These are phyloP conservation scores for Tremellales sp. DNA, from an alignment of 1,284 basidiomycete species.

Conservation along the genomic window DNA sequence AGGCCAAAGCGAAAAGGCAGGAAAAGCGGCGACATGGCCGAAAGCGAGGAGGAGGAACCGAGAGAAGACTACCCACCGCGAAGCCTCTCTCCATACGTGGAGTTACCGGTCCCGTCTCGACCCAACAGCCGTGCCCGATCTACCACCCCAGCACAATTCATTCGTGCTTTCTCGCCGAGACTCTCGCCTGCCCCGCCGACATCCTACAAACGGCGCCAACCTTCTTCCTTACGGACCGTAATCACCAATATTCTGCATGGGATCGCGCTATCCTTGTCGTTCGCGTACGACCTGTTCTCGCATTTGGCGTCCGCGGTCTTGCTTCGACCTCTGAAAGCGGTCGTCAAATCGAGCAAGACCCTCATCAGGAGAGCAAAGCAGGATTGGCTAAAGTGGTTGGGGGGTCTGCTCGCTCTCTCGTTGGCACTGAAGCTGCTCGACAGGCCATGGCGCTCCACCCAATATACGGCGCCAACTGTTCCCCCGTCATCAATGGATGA, in stretches of 20 bases:
- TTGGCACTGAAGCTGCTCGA: slow-evolving; percentile 23
- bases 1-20: slow-evolving; percentile 11
- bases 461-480: slow-evolving; percentile 51
- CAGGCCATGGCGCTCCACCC: slow-evolving; percentile 24
- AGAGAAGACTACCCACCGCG: slow-evolving; percentile 4
- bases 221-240: slow-evolving; percentile 21
- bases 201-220: slow-evolving; percentile 15
- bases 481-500: slow-evolving; percentile 67
- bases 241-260: slow-evolving; percentile 35
- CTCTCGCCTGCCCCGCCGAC: slow-evolving; percentile 18
- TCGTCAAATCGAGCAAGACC: slow-evolving; percentile 14
- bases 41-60: slow-evolving; percentile 11
- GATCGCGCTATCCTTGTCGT: slow-evolving; percentile 22
- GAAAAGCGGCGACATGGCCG: slow-evolving; percentile 6
- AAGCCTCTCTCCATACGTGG: slow-evolving; percentile 3
- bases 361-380: slow-evolving; percentile 9
- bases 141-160: slow-evolving; percentile 27
- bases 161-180: slow-evolving; percentile 27
- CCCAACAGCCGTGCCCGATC: slow-evolving; percentile 12
- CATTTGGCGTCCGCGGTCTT: too few species aligned
- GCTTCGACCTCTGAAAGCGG: slow-evolving; percentile 10
- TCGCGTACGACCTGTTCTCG: slow-evolving; percentile 21
- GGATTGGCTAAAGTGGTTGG: slow-evolving; percentile 36
- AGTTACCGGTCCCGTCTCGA: slow-evolving; percentile 5
- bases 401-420: slow-evolving; percentile 22